A percentile compares a stretch with the other conserved stretches of the same genome.
phyloP scores from a whole-genome alignment of 306 rosid species.

The Oemleria cerasiformis region DNA sequence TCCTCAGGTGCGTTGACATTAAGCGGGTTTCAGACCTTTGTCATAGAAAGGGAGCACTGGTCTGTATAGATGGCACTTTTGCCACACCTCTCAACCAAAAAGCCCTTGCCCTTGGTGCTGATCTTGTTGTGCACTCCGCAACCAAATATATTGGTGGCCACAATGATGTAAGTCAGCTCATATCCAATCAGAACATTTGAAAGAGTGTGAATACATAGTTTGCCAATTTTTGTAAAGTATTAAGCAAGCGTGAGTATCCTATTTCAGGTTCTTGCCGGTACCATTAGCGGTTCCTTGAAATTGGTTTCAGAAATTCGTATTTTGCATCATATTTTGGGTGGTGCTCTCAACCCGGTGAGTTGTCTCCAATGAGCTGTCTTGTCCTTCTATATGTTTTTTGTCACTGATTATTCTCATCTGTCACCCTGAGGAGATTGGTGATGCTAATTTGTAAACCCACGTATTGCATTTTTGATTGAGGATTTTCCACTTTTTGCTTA shows the following conservation, averaged over 20 bases:
- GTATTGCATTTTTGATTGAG: background rate
- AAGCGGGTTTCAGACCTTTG: conserved; percentile 90
- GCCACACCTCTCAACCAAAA: conserved; percentile 96
- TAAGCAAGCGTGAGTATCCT: conserved; percentile 2
- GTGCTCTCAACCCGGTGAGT: conserved; percentile 87
- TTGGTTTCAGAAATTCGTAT: conserved; percentile 68
- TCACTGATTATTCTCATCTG: background rate
- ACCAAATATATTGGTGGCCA: conserved; percentile 92
- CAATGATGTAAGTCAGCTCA: conserved; percentile 66
- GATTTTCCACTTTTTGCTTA: background rate
- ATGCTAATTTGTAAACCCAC: background rate
- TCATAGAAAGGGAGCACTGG: conserved; percentile 75
- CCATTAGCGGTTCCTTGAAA: conserved; percentile 73
- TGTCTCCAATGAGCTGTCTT: background rate
- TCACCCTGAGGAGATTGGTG: background rate
- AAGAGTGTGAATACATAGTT: conserved; percentile 3
- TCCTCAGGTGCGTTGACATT: conserved; percentile 90
- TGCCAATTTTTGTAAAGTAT: conserved; percentile 2
- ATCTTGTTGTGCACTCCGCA: conserved; percentile 78
- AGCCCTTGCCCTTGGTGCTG: conserved; percentile 89
- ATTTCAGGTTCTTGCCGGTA: conserved; percentile 82
- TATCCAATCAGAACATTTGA: conserved; percentile 6
- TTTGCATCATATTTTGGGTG: conserved; percentile 87
- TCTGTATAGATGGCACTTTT: conserved; percentile 93
- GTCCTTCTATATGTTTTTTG: background rate